Base-by-base conservation (phyloP, 257 asterid species). In the Anisodus tanguticus region DNA sequence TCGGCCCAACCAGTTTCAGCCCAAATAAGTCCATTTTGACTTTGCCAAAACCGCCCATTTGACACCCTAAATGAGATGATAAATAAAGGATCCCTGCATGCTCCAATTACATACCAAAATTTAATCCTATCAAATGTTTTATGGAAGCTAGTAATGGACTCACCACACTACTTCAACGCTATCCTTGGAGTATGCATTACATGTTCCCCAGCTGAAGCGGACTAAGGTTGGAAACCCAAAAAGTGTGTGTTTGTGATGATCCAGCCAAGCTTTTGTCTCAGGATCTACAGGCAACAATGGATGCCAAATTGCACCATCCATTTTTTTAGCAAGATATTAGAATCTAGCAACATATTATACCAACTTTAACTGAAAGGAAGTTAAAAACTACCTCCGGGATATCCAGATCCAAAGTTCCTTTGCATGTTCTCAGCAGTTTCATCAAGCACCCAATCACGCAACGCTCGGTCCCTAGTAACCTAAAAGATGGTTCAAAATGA, bases 181-280 rank as follows among this genome's bases (percentile, higher is more conserved):
- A 63, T 92, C 90, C 88, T 90, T 93, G 86, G 93, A 89, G 88
- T 91, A 93, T 4, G 98, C 79, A 70, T 86, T 88, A 91, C 99
- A 96, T 74, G 99, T 94, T 79, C 95, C 98, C 99, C 99, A 96
- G 86, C 99, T 96, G 91, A 96, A 96, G 83, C 98, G 97, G 82
- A 96, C 99, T 89, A 96, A 87, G 19, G 94, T 68, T 80, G 99
- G 99, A 93, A 96, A 96, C 37, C 99, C 99, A 19, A 96, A 96
- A 62, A 96, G 89, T 0, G 90, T 16, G 83, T 96, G 99, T 84
- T 90, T 94, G 90, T 96, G 98, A 87, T 92, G 91, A 62, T 88
- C 90, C 87, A 96, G 90, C 99, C 98, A 94, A 70, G 95, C 87
- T 88, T 96, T 96, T n/a, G 98, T 96, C 80, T 79, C 93, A 58